Conservation (phyloP, 2,329 filamentous ascomycete species). For the Alternaria arborescens region DNA sequence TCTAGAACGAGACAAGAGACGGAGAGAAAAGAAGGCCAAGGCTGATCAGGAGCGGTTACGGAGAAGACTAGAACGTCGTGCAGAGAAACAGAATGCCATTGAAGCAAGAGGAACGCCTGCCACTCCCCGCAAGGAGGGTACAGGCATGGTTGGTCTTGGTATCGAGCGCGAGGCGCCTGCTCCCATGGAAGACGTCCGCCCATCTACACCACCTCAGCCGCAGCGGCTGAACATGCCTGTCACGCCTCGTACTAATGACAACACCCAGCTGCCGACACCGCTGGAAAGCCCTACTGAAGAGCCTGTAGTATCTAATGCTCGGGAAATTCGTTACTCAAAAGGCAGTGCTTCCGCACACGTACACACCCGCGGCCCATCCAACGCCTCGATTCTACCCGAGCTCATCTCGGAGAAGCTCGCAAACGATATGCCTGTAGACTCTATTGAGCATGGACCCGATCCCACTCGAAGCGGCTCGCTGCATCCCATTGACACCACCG, state of each 20-base stretch:
- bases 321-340: constrained; percentile 58
- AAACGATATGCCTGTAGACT: constrained; percentile 49
- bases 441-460: constrained; percentile 51
- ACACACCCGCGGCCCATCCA: constrained; percentile 59
- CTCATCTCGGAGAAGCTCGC: constrained; percentile 54
- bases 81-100: constrained; percentile 68
- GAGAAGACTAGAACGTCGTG: constrained; percentile 69
- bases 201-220: constrained; percentile 49
- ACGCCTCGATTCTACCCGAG: constrained; percentile 63
- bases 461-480: constrained; percentile 44
- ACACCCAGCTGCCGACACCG: constrained; percentile 46
- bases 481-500: constrained; percentile 43
- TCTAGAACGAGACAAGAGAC: constrained; percentile 86
- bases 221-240: constrained; percentile 29
- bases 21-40: constrained; percentile 76
- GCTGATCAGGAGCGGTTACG: constrained; percentile 73
- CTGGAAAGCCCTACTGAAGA: constrained; percentile 57
- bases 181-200: constrained; percentile 60
- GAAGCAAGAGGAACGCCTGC: constrained; percentile 65
- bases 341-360: constrained; percentile 58
- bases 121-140: constrained; percentile 62
- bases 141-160: constrained; percentile 59
- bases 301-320: constrained; percentile 59
- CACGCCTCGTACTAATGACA: constrained; percentile 29
- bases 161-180: constrained; percentile 65